Evolutionary conservation across 257 asterid genomes (phyloP).

Genomic region (Lycium barbarum): DNA sequence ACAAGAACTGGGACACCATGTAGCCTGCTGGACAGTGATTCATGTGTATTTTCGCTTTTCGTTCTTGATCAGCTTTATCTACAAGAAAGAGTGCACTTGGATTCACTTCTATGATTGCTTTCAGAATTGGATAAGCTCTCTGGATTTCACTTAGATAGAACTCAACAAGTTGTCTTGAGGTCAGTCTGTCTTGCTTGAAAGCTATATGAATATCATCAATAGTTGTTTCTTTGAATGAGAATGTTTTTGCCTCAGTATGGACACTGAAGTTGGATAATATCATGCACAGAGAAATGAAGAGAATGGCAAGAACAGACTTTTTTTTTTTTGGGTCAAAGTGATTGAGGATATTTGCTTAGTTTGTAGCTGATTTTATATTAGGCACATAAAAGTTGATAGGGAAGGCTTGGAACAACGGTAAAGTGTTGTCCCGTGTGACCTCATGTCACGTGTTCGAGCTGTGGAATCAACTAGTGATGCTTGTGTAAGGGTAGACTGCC

Average conservation of each 20-base stretch:
- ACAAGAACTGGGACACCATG: constrained; percentile 57
- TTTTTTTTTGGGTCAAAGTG: too few species aligned
- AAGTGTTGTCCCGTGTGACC: too few species aligned
- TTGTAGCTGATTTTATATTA: too few species aligned
- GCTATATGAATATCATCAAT: constrained; percentile 45
- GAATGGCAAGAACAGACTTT: too few species aligned
- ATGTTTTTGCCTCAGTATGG: constrained; percentile 28
- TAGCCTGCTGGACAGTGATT: constrained; percentile 29
- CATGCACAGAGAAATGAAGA: background rate
- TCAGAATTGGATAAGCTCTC: constrained; percentile 49
- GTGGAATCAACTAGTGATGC: too few species aligned
- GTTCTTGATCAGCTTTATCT: constrained; percentile 51
- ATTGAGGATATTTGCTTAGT: too few species aligned
- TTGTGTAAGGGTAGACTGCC: too few species aligned
- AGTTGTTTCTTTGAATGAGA: constrained; percentile 60
- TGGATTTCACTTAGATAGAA: constrained; percentile 48
- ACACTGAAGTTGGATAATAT: background rate
- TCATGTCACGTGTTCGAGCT: too few species aligned
- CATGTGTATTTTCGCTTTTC: background rate
- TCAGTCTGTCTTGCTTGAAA: constrained; percentile 43
- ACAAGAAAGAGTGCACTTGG: constrained; percentile 58
- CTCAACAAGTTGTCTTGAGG: constrained; percentile 51
- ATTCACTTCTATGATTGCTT: constrained; percentile 59
- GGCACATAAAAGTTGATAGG: too few species aligned
- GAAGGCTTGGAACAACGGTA: too few species aligned